A percentile compares a stretch with the other conserved stretches of the same genome.
phyloP scores from a whole-genome alignment of 1,284 basidiomycete genomes.

The Earliella scabrosa region DNA sequence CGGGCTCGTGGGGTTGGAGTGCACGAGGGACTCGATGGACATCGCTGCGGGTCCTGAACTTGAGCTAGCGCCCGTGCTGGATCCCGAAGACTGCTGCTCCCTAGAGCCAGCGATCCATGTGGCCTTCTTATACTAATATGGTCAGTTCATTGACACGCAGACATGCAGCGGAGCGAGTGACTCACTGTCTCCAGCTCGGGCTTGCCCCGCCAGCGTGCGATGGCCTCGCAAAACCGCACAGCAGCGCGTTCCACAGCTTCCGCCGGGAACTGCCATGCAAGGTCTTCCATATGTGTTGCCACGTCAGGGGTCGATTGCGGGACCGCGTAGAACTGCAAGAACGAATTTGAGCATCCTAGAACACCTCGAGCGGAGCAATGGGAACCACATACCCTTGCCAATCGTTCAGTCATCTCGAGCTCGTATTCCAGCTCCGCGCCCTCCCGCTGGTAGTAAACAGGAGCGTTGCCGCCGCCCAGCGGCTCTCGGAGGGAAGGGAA shows the following conservation, averaged over 20 bases:
- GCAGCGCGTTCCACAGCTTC: conserved; percentile 81
- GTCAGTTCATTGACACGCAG: conserved; percentile 6
- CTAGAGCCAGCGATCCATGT: conserved; percentile 33
- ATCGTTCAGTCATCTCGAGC: conserved; percentile 66
- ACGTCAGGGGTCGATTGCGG: conserved; percentile 71
- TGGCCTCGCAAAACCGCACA: conserved; percentile 77
- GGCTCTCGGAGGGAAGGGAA: conserved; percentile 62
- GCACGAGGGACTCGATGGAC: conserved; percentile 65
- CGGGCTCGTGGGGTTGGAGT: conserved; percentile 64
- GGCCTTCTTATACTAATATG: conserved; percentile 58
- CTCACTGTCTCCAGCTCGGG: conserved; percentile 79
- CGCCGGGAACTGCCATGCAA: conserved; percentile 78
- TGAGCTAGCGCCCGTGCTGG: conserved; percentile 14
- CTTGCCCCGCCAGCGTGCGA: conserved; percentile 79
- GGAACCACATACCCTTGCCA: conserved; percentile 61
- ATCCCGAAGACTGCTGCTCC: conserved; percentile 16
- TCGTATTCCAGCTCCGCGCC: conserved; percentile 68
- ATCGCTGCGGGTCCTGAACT: conserved; percentile 44
- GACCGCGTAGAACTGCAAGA: conserved; percentile 72
- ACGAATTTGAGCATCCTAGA: neutral
- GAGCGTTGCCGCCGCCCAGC: conserved; percentile 27
- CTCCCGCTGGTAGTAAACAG: conserved; percentile 34
- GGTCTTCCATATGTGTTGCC: conserved; percentile 78
- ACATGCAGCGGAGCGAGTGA: neutral
- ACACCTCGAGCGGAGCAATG: neutral